phyloP scores from a whole-genome alignment of 257 asterid genomes.

The Solanum bulbocastanum region DNA sequence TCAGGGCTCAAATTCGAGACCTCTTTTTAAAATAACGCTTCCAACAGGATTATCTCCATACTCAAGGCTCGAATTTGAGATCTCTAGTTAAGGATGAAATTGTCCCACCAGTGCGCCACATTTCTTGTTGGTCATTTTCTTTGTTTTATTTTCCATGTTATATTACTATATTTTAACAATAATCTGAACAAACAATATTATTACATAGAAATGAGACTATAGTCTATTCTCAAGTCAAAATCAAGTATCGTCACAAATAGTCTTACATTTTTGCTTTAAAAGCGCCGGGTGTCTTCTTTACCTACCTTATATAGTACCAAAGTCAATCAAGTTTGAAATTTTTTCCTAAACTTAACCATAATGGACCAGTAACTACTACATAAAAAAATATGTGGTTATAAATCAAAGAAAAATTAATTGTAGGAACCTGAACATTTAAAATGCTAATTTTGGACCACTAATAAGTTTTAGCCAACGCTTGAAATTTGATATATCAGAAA shows the following conservation, averaged over 20 bases:
- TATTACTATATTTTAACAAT: background rate
- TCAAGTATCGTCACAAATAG: background rate
- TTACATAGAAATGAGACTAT: background rate
- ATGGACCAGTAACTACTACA: background rate
- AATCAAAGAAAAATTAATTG: background rate
- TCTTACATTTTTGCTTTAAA: background rate
- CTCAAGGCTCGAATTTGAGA: no score
- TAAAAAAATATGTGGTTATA: background rate
- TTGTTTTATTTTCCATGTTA: background rate
- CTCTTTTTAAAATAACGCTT: no score
- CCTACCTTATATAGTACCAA: background rate
- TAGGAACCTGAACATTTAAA: background rate
- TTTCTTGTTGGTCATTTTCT: background rate
- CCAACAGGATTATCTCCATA: no score
- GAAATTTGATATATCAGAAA: accelerated
- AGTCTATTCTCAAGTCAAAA: background rate
- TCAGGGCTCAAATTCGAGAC: no score
- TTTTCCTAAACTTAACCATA: background rate
- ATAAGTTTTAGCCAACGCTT: background rate
- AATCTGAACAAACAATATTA: background rate
- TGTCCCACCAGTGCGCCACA: accelerated
- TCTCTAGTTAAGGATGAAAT: accelerated
- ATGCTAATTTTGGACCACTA: background rate
- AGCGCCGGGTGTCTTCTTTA: background rate
- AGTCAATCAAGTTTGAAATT: background rate